Conservation (phyloP, 2,329 filamentous ascomycete species). For the Parafenestella ontariensis region DNA sequence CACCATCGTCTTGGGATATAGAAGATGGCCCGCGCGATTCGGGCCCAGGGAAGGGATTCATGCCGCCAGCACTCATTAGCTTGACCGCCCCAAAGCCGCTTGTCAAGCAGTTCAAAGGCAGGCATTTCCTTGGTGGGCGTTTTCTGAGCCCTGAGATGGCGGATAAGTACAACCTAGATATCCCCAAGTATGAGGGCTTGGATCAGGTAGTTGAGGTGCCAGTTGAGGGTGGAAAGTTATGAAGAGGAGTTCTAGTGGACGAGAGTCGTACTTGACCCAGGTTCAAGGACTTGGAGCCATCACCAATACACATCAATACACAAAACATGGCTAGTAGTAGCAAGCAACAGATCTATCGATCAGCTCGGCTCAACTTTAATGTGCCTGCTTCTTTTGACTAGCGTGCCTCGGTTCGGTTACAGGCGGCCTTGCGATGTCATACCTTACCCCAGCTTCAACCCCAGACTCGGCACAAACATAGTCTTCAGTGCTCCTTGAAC, state of each 20-base stretch:
- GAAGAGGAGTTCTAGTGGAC: too few species aligned
- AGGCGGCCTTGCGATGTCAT: constrained; percentile 30
- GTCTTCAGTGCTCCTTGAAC: constrained; percentile 2
- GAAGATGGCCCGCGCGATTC: constrained; percentile 80
- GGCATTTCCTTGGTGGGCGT: constrained; percentile 91
- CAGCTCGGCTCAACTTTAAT: too few species aligned
- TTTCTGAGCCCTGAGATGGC: constrained; percentile 82
- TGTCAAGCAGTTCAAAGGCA: constrained; percentile 80
- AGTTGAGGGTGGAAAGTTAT: constrained; percentile 35
- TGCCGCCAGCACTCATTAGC: constrained; percentile 81
- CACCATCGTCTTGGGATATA: constrained; percentile 94
- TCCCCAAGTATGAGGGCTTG: constrained; percentile 82
- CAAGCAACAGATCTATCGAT: too few species aligned
- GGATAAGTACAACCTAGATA: constrained; percentile 82
- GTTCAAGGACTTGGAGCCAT: too few species aligned
- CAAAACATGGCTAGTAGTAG: too few species aligned
- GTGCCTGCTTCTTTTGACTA: too few species aligned
- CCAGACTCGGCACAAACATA: constrained; percentile 24
- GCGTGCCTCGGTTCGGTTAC: constrained; percentile 25
- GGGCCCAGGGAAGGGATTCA: constrained; percentile 80
- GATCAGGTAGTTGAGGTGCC: constrained; percentile 86
- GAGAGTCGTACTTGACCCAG: too few species aligned
- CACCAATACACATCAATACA: too few species aligned
- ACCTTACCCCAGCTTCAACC: constrained; percentile 21
- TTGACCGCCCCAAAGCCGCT: constrained; percentile 93